phyloP scores from a whole-genome alignment of 192 early-diverging fungal species.

The Spizellomyces punctatus region DNA sequence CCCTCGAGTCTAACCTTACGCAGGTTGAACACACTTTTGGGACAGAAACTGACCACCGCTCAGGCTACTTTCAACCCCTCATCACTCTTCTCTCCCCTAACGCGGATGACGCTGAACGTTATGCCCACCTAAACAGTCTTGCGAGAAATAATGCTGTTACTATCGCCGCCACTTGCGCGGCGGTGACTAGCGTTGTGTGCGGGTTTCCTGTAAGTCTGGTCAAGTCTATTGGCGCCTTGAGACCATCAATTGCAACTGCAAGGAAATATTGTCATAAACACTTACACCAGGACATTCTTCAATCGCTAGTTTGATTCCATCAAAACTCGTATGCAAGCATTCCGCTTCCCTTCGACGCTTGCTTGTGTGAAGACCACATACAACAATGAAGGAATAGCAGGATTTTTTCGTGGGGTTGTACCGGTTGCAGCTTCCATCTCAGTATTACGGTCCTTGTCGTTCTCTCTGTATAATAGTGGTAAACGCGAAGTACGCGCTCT shows the following conservation, averaged over 20 bases:
- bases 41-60: too few relatives aligned
- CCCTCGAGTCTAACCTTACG: too few relatives aligned
- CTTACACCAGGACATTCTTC: background rate
- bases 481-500: slow-evolving; percentile 54
- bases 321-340: slow-evolving; percentile 97
- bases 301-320: slow-evolving; percentile 78
- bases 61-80: too few relatives aligned
- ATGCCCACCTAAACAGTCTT: background rate
- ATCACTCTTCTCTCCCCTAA: too few relatives aligned
- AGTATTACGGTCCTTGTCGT: slow-evolving; percentile 86
- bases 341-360: slow-evolving; percentile 76
- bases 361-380: slow-evolving; percentile 78
- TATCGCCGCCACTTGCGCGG: slow-evolving; percentile 36
- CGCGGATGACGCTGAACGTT: too few relatives aligned
- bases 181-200: slow-evolving; percentile 21
- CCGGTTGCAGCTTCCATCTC: slow-evolving; percentile 85
- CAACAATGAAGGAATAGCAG: slow-evolving; percentile 76
- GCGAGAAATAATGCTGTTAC: slow-evolving; percentile 9
- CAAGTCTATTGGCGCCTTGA: background rate
- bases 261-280: background rate
- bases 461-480: slow-evolving; percentile 81
- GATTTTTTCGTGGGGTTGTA: slow-evolving; percentile 84
- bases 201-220: slow-evolving; percentile 34
- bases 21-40: too few relatives aligned
- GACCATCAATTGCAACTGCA: background rate